Percentiles rank a stretch among this genome's conserved stretches.
These are phyloP conservation scores for Citrus maxima DNA, from an alignment of 345 rosid species.

Conservation along the genomic window DNA sequence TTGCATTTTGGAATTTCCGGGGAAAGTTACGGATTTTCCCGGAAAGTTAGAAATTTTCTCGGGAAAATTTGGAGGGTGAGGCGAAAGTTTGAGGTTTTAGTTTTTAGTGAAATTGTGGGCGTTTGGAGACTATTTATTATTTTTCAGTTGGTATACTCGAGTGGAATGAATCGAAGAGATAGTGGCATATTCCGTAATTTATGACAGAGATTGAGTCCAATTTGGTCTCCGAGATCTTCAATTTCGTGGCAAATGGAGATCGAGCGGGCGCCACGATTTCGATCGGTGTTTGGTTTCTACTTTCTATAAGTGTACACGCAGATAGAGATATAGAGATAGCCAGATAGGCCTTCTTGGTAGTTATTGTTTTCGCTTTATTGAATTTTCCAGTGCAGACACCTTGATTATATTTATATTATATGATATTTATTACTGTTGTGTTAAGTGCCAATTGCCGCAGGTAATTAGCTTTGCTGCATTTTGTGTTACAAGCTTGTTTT, in stretches of 20 bases:
- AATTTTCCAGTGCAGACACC: no score
- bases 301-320: no score
- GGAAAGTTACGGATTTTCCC: constrained; percentile 8
- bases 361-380: no score
- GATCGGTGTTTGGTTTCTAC: neutral
- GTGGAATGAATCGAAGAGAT: constrained; percentile 2
- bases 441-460: no score
- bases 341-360: no score
- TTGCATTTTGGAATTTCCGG: neutral
- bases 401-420: no score
- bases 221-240: constrained; percentile 34
- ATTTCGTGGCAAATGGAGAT: constrained; percentile 14
- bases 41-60: constrained; percentile 10
- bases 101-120: neutral
- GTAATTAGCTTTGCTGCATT: no score
- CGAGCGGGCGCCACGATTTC: constrained; percentile 4
- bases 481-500: no score
- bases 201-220: constrained; percentile 25
- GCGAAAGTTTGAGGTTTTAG: neutral
- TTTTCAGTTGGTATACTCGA: neutral
- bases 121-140: constrained; percentile 20
- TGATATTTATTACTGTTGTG: no score
- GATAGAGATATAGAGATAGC: no score
- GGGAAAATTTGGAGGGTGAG: constrained; percentile 8
- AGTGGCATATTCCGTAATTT: constrained; percentile 43